Base-by-base conservation (phyloP, 176 grass and related monocot genomes). In the Musa schizocarpa region DNA sequence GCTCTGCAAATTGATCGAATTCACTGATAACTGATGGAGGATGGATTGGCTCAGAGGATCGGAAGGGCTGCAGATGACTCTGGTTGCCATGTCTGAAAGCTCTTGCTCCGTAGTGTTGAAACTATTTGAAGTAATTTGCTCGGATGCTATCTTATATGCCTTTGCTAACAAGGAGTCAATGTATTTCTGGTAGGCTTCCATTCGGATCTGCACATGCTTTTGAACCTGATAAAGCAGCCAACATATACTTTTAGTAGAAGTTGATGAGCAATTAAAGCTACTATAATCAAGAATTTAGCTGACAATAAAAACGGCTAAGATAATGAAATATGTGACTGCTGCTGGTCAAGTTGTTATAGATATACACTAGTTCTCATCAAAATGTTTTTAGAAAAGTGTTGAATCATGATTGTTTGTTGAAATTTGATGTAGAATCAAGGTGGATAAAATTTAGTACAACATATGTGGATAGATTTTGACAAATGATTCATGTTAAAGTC, bases 201-300 rank as follows among this genome's bases (percentile, higher is more conserved):
- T 95, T 87, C 96, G 76, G 71, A 99, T 94, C 70, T 99, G 91
- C 21, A 99, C 88, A 71, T 91, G 96, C 77, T 95, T 99, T 79
- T 99, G 91, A 73, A 95, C 88, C 96, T 94, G 83, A 22, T 69
- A 1, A 82, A 50, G 34, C 48, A 24, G 63, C 13, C 53, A 65
- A 81, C 1, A 8, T 6, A 67, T 69, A 81, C 27, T 48, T 13
- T 13, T 11, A 14, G 3, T 23, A 58, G 54, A 24, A 19, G 21
- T 26, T 51, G 3, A 19, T 11, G 9, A 74, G 21, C 1, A 17
- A 72, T 12, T 17, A 61, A 52, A 22, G 24, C 0, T 64, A 20
- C 0, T 55, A 64, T 17, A 20, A 63, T 77, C 23, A 43, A 24
- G 10, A 19, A 76, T 76, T 50, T 27, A 49, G 26, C 13, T 63